phyloP scores from a whole-genome alignment of 2,329 filamentous ascomycete species.

The Fusarium concolor region DNA sequence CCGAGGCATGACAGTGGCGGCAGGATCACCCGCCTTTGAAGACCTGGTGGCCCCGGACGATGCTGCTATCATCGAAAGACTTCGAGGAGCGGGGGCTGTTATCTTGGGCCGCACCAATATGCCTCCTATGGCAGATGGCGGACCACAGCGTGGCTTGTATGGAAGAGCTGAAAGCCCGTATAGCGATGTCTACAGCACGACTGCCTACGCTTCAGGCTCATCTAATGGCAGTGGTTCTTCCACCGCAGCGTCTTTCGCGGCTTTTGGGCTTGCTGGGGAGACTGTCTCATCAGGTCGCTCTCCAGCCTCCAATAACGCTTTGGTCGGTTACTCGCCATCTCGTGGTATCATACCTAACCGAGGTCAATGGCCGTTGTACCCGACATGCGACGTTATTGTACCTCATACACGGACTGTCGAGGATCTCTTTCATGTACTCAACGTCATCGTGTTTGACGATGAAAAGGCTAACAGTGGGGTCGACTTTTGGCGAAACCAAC shows the following conservation, averaged over 20 bases:
- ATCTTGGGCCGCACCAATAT: slow-evolving; percentile 65
- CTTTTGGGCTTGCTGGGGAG: slow-evolving; percentile 66
- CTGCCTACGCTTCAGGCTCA: slow-evolving; percentile 67
- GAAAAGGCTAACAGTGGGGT: neutral
- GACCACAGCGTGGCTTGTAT: slow-evolving; percentile 68
- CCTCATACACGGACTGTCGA: slow-evolving; percentile 63
- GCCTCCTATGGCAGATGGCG: slow-evolving; percentile 68
- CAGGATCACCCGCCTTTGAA: slow-evolving; percentile 66
- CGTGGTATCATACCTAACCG: slow-evolving; percentile 62
- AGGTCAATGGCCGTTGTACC: slow-evolving; percentile 66
- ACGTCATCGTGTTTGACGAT: slow-evolving; percentile 61
- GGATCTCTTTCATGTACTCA: slow-evolving; percentile 63
- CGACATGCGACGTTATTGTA: slow-evolving; percentile 66
- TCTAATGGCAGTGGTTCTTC: slow-evolving; percentile 67
- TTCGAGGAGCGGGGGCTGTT: slow-evolving; percentile 54
- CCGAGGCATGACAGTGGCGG: slow-evolving; percentile 63
- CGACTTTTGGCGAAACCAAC: slow-evolving; percentile 67
- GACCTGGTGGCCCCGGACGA: slow-evolving; percentile 63
- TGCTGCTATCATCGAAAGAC: slow-evolving; percentile 59
- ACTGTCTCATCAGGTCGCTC: slow-evolving; percentile 67
- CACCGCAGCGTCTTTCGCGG: slow-evolving; percentile 61
- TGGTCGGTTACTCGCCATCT: slow-evolving; percentile 68
- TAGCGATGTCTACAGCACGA: slow-evolving; percentile 63
- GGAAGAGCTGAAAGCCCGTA: slow-evolving; percentile 68
- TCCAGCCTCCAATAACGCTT: slow-evolving; percentile 66